Evolutionary conservation across 2,329 filamentous ascomycete genomes (phyloP).

Genomic region (Fusarium proliferatum): DNA sequence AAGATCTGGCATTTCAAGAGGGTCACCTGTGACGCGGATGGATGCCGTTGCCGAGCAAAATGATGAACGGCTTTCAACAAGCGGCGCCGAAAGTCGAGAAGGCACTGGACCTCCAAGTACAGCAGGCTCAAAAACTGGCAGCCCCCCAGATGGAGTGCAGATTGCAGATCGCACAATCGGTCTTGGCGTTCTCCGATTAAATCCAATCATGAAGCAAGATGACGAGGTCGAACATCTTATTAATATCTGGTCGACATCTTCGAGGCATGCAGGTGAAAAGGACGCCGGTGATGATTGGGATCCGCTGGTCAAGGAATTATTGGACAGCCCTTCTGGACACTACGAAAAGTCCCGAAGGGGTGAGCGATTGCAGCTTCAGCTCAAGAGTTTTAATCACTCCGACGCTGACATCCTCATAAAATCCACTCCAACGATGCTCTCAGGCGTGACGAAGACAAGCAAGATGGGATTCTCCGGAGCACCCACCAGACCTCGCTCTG

Average conservation of each 20-base stretch:
- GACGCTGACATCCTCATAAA: conserved; percentile 86
- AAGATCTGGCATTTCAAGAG: conserved; percentile 65
- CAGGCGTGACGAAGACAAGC: conserved; percentile 81
- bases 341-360: conserved; percentile 79
- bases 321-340: conserved; percentile 77
- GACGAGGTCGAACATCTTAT: conserved; percentile 81
- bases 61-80: conserved; percentile 53
- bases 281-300: conserved; percentile 76
- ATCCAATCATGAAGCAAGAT: conserved; percentile 75
- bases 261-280: conserved; percentile 65
- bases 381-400: conserved; percentile 80
- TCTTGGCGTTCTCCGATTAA: conserved; percentile 81
- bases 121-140: conserved; percentile 59
- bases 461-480: conserved; percentile 96
- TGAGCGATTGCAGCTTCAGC: conserved; percentile 81
- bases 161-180: conserved; percentile 71
- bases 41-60: conserved; percentile 67
- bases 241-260: conserved; percentile 77
- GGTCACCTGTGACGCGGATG: conserved; percentile 60
- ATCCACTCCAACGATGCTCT: conserved; percentile 86
- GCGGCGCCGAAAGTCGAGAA: conserved; percentile 57
- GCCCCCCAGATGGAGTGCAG: conserved; percentile 41
- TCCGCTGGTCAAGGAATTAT: conserved; percentile 76
- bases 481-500: conserved; percentile 86
- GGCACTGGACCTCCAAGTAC: conserved; percentile 63